A percentile compares a stretch with the other conserved stretches of the same genome.
Conservation (phyloP, 331 rosid genomes). For the Quercus phellos region DNA sequence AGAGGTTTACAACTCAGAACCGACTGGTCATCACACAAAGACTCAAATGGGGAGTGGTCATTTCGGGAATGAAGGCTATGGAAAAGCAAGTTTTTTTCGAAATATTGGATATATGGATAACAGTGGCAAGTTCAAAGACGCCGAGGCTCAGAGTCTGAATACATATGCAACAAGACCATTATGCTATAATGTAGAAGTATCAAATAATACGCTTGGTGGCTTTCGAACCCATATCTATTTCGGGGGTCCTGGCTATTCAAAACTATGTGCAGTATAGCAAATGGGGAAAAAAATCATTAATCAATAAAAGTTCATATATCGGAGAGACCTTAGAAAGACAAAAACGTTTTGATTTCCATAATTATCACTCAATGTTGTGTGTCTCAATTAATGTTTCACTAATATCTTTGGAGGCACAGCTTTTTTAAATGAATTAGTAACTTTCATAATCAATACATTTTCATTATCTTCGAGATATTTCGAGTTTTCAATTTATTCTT, state of each 20-base stretch:
- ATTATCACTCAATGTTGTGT: too few species aligned
- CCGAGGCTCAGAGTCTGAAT: not conserved
- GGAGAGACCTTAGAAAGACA: too few species aligned
- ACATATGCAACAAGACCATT: not conserved
- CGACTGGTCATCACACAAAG: slow-evolving; percentile 6
- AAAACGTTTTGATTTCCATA: too few species aligned
- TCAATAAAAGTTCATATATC: too few species aligned
- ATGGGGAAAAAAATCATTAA: not conserved
- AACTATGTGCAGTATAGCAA: not conserved
- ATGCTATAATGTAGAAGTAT: slow-evolving; percentile 2
- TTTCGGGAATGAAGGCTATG: slow-evolving; percentile 3
- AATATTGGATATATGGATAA: slow-evolving; percentile 1
- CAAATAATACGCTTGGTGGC: not conserved
- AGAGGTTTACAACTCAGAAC: not conserved
- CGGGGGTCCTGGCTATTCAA: slow-evolving; percentile 21
- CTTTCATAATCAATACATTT: too few species aligned
- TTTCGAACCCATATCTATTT: not conserved
- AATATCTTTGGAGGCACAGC: too few species aligned
- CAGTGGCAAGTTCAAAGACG: not conserved
- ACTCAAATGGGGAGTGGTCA: slow-evolving; percentile 34
- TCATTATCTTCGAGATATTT: too few species aligned
- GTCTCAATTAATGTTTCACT: too few species aligned
- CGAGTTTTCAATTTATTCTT: too few species aligned
- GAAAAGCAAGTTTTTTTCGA: not conserved
- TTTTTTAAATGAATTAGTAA: too few species aligned